Evolutionary conservation across 768 basidiomycete species (phyloP).

Genomic region (Grammothele lineata): DNA sequence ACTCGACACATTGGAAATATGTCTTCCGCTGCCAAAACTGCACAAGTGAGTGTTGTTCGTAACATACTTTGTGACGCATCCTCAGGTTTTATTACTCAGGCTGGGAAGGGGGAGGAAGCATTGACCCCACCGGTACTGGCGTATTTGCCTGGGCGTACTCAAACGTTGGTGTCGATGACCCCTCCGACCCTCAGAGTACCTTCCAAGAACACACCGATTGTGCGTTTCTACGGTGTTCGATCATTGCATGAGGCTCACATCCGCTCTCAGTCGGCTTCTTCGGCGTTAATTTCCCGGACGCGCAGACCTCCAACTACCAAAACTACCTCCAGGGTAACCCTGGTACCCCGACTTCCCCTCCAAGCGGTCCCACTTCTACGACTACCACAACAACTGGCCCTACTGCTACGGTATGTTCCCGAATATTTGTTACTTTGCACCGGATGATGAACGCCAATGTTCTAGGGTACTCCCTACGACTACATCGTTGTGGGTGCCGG

Average conservation of each 20-base stretch:
- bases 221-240: constrained; percentile 23
- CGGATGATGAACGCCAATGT: too few relatives aligned
- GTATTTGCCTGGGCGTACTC: constrained; percentile 53
- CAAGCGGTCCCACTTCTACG: constrained; percentile 29
- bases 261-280: constrained; percentile 50
- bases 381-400: constrained; percentile 33
- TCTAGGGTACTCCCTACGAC: constrained; percentile 43
- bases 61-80: not conserved
- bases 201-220: constrained; percentile 59
- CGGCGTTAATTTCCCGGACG: constrained; percentile 47
- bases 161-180: constrained; percentile 39
- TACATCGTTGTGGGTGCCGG: constrained; percentile 55
- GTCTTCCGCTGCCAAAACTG: constrained; percentile 67
- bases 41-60: constrained; percentile 37
- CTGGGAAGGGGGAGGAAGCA: constrained; percentile 33
- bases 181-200: constrained; percentile 45
- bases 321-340: constrained; percentile 47
- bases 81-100: constrained; percentile 26
- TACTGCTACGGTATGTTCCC: constrained; percentile 24
- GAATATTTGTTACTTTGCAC: not conserved
- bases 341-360: constrained; percentile 27
- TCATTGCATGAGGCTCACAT: not conserved
- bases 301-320: constrained; percentile 41
- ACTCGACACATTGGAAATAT: constrained; percentile 64
- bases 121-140: constrained; percentile 31